Percentiles rank a stretch among this genome's conserved stretches.
Evolutionary conservation across 805 yeast species (phyloP).

Genomic region (Suhomyces faveliae): DNA sequence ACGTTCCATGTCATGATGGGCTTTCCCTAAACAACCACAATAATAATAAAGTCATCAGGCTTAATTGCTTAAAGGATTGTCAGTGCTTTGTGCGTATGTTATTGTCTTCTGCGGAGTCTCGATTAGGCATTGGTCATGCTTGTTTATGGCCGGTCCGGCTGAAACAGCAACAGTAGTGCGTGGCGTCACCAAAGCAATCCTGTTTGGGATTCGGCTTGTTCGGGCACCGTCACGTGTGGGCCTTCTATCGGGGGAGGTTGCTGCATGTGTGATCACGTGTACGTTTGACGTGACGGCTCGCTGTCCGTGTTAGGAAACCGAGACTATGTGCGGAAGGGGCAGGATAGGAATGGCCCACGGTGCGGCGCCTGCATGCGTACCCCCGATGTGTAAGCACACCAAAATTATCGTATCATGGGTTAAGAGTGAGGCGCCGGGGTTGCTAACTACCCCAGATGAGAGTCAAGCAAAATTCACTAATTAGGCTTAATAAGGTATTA

Average conservation of each 20-base stretch:
- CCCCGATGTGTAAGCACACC: not conserved
- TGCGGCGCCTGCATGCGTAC: not conserved
- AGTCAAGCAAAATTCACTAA: not conserved
- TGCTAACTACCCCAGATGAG: slow-evolving; percentile 1
- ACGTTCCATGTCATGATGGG: slow-evolving; percentile 1
- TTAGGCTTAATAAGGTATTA: not conserved
- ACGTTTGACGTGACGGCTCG: not conserved
- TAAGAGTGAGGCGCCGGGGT: not conserved
- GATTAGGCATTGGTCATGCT: slow-evolving; percentile 19
- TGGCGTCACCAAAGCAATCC: not conserved
- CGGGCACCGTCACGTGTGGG: slow-evolving; percentile 12
- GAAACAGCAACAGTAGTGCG: slow-evolving; percentile 8
- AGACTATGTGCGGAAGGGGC: not conserved
- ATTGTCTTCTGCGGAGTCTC: slow-evolving; percentile 6
- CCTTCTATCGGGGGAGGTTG: no score
- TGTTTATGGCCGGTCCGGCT: slow-evolving; percentile 11
- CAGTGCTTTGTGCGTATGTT: slow-evolving; percentile 2
- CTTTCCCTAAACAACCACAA: slow-evolving; percentile 3
- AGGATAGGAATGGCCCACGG: not conserved
- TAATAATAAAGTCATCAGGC: slow-evolving; percentile 5
- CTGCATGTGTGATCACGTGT: not conserved
- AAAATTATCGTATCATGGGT: not conserved
- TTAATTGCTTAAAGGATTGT: slow-evolving; percentile 3
- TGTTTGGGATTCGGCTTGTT: slow-evolving; percentile 17
- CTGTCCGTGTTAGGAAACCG: not conserved